phyloP scores from a whole-genome alignment of 2,329 filamentous ascomycete genomes.

The Ascochyta clinopodiicola region DNA sequence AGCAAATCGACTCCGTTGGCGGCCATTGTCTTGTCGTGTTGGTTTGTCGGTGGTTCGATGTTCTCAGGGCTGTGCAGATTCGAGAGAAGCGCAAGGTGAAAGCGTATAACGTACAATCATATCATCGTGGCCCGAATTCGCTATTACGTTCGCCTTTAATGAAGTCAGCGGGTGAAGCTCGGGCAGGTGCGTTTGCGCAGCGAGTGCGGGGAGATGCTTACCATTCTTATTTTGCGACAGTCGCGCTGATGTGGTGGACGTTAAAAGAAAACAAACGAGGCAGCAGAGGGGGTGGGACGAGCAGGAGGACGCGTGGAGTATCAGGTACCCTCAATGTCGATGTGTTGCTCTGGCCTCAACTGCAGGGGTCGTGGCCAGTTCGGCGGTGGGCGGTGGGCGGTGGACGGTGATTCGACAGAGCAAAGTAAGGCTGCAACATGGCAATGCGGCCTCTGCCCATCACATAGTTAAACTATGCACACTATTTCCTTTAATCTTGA shows the following conservation, averaged over 20 bases:
- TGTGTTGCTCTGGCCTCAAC: conserved; percentile 44
- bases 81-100: conserved; percentile 3
- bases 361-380: conserved; percentile 36
- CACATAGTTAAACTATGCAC: neutral
- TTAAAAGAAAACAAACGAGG: neutral
- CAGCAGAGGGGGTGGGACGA: neutral
- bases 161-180: conserved; percentile 40
- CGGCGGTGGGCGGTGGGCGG: conserved; percentile 30
- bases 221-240: conserved; percentile 34
- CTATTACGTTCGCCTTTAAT: conserved; percentile 75
- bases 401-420: conserved; percentile 40
- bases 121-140: conserved; percentile 92
- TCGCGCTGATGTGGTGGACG: neutral
- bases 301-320: conserved; percentile 16
- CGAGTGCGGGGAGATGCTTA: conserved; percentile 19
- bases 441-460: neutral
- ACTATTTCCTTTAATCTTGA: too few relatives aligned
- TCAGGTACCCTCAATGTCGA: conserved; percentile 34
- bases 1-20: conserved; percentile 30
- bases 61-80: neutral
- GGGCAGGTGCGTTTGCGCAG: conserved; percentile 26
- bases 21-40: conserved; percentile 19
- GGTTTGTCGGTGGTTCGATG: neutral
- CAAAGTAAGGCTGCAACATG: neutral
- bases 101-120: conserved; percentile 84